These are phyloP conservation scores for Paracorniculantispora psalliotae DNA, from an alignment of 2,329 filamentous ascomycete species.

Conservation along the genomic window DNA sequence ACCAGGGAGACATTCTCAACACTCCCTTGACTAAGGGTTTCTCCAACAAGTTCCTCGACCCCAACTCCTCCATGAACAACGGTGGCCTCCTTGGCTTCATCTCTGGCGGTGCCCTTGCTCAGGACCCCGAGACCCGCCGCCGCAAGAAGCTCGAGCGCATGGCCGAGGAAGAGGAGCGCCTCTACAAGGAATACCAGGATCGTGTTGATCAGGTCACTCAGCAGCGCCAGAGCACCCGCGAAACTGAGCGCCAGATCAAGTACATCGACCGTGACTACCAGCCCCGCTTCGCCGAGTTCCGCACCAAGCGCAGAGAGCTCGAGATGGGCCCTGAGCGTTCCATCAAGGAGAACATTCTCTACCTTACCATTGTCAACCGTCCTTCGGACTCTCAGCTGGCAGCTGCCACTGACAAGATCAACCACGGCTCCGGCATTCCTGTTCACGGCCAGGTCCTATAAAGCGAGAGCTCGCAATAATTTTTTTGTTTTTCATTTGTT, in stretches of 20 bases:
- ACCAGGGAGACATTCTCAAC: slow-evolving; percentile 15
- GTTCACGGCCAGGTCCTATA: slow-evolving; percentile 6
- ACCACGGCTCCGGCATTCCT: slow-evolving; percentile 5
- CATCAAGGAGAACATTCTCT: slow-evolving; percentile 15
- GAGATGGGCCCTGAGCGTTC: slow-evolving; percentile 13
- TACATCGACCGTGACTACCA: slow-evolving; percentile 14
- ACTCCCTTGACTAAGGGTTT: slow-evolving; percentile 18
- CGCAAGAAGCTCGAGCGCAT: slow-evolving; percentile 11
- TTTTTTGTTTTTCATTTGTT: neutral
- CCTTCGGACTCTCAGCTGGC: slow-evolving; percentile 14
- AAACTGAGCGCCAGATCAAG: slow-evolving; percentile 14
- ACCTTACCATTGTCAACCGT: slow-evolving; percentile 15
- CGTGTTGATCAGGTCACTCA: slow-evolving; percentile 11
- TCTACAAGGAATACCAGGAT: slow-evolving; percentile 13
- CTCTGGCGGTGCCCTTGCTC: slow-evolving; percentile 12
- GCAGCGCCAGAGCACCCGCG: slow-evolving; percentile 13
- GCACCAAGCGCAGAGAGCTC: slow-evolving; percentile 11
- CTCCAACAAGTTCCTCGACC: slow-evolving; percentile 24
- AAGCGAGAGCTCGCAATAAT: neutral
- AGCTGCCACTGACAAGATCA: slow-evolving; percentile 12
- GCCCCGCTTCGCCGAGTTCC: slow-evolving; percentile 13
- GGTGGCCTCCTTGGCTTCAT: slow-evolving; percentile 14
- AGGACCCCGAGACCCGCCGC: slow-evolving; percentile 12
- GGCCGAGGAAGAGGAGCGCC: slow-evolving; percentile 10
- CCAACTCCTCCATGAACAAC: slow-evolving; percentile 21